Conservation (phyloP, 2,329 filamentous ascomycete species). For the Penicillium sp. region DNA sequence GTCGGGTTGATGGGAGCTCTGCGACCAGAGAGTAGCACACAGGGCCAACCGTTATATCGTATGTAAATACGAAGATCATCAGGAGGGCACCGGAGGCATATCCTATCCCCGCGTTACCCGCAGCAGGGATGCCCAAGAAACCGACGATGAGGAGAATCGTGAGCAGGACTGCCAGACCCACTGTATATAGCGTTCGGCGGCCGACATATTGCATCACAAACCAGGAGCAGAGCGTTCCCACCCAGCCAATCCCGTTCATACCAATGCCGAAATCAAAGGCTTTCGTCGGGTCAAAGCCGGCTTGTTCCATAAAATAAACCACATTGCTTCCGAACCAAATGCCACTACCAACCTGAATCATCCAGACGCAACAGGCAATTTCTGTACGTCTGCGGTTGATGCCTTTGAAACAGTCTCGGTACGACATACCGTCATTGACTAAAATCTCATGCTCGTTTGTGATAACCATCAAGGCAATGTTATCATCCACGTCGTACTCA, state of each 20-base stretch:
- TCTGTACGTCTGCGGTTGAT: constrained; percentile 40
- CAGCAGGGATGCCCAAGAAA: no score
- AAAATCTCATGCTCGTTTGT: neutral
- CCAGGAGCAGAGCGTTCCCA: no score
- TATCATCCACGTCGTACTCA: neutral
- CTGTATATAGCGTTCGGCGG: no score
- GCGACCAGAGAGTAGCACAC: neutral
- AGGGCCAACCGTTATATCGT: neutral
- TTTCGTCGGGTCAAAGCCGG: no score
- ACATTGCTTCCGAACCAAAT: constrained; percentile 28
- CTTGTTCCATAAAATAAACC: no score
- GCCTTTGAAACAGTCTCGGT: constrained; percentile 44
- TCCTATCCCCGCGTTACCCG: no score
- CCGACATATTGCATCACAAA: no score
- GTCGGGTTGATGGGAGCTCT: neutral
- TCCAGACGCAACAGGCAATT: constrained; percentile 38
- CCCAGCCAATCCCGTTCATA: no score
- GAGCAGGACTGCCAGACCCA: no score
- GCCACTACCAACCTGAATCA: constrained; percentile 38
- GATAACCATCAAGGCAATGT: neutral
- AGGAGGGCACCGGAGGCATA: neutral
- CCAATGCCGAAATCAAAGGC: no score
- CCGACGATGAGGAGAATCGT: no score
- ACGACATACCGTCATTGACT: constrained; percentile 29
- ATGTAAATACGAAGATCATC: neutral